phyloP scores from a whole-genome alignment of 2,329 filamentous ascomycete genomes.

The Aureobasidium sp. region DNA sequence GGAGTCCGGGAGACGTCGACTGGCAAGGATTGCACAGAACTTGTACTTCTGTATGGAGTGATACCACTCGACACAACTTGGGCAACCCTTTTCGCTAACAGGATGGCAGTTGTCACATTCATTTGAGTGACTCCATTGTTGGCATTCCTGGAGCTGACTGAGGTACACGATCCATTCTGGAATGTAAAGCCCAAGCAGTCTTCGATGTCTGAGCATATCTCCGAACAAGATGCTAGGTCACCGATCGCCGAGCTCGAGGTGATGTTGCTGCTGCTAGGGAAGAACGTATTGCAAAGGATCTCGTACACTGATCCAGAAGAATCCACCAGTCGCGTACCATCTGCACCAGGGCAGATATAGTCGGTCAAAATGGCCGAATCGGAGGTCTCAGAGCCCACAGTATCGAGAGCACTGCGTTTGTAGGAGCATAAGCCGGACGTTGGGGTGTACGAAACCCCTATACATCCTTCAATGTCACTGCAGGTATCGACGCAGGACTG shows the following conservation, averaged over 20 bases:
- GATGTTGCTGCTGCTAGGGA: slow-evolving; percentile 18
- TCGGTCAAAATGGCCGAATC: slow-evolving; percentile 16
- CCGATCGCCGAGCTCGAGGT: neutral
- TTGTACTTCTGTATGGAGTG: neutral
- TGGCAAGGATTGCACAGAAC: neutral
- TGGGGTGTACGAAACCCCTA: slow-evolving; percentile 18
- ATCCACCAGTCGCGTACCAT: slow-evolving; percentile 22
- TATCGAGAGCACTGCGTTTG: slow-evolving; percentile 14
- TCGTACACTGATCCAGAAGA: slow-evolving; percentile 23
- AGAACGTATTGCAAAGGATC: slow-evolving; percentile 24
- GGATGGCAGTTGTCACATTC: neutral
- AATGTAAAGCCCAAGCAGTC: slow-evolving; percentile 1
- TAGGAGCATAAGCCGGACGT: slow-evolving; percentile 20
- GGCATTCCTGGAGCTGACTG: neutral
- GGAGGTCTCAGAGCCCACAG: slow-evolving; percentile 15
- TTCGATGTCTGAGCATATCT: neutral
- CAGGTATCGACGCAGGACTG: slow-evolving; percentile 23
- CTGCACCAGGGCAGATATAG: slow-evolving; percentile 22
- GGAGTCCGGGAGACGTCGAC: neutral
- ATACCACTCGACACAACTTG: neutral
- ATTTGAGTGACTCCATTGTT: neutral
- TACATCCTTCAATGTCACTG: slow-evolving; percentile 19
- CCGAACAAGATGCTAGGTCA: neutral
- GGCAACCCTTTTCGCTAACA: neutral
- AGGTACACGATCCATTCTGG: neutral